Evolutionary conservation across 1,284 basidiomycete genomes (phyloP).

Genomic region (Cryptococcus amylolentus): DNA sequence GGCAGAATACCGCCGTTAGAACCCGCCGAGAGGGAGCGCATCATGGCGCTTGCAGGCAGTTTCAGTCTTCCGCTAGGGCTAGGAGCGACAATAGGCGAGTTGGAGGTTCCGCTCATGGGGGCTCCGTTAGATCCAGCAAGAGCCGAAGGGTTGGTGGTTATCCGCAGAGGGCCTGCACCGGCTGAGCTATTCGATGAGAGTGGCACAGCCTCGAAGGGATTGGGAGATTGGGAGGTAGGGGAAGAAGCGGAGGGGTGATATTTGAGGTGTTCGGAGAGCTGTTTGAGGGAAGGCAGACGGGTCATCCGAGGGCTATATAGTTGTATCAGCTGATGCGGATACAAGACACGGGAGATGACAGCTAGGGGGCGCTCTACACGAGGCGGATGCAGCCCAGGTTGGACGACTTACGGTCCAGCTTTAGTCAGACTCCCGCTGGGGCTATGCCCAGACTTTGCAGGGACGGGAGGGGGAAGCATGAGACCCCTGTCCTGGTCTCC

Average conservation of each 20-base stretch:
- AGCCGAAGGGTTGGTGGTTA: constrained; percentile 57
- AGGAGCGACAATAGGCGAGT: constrained; percentile 10
- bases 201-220: constrained; percentile 55
- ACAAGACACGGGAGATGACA: neutral
- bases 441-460: constrained; percentile 8
- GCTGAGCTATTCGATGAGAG: constrained; percentile 57
- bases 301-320: constrained; percentile 23
- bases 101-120: neutral
- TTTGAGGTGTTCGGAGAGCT: constrained; percentile 31
- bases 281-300: constrained; percentile 39
- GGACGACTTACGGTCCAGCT: neutral
- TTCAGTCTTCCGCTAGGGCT: constrained; percentile 61
- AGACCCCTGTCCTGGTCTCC: constrained; percentile 9
- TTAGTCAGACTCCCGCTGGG: neutral
- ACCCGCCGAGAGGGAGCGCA: constrained; percentile 12
- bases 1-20: constrained; percentile 1
- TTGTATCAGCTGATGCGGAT: too few relatives aligned
- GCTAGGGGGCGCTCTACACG: neutral
- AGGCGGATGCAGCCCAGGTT: neutral
- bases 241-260: constrained; percentile 3
- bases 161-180: constrained; percentile 60
- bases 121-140: constrained; percentile 53
- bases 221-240: constrained; percentile 14
- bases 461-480: constrained; percentile 24
- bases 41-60: constrained; percentile 48